phyloP scores from a whole-genome alignment of 2,329 filamentous ascomycete species.

The Trichoderma harzianum region DNA sequence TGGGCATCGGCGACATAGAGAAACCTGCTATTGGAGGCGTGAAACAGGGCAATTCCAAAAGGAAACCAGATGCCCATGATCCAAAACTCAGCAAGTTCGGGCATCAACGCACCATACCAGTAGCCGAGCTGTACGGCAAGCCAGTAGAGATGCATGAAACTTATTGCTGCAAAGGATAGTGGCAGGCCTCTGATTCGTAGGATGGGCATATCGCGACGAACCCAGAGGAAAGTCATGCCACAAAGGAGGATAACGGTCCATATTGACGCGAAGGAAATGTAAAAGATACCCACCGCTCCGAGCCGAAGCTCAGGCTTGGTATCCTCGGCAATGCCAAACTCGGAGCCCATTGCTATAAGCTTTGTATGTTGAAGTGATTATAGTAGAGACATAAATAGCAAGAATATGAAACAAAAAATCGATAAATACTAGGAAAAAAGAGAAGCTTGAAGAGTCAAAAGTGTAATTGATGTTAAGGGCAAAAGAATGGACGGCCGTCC shows the following conservation, averaged over 20 bases:
- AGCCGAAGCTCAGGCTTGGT: conserved; percentile 33
- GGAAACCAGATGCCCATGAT: conserved; percentile 65
- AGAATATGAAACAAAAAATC: background rate
- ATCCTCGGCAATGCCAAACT: conserved; percentile 32
- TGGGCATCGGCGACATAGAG: conserved; percentile 56
- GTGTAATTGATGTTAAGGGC: background rate
- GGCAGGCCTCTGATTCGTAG: conserved; percentile 40
- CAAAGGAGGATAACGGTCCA: conserved; percentile 40
- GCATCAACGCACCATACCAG: conserved; percentile 38
- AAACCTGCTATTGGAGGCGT: conserved; percentile 61
- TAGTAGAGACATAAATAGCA: background rate
- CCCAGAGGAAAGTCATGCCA: conserved; percentile 41
- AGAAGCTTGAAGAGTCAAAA: background rate
- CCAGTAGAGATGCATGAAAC: conserved; percentile 43
- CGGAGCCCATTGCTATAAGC: conserved; percentile 28
- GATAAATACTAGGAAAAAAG: background rate
- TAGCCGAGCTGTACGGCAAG: conserved; percentile 39
- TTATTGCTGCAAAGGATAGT: conserved; percentile 40
- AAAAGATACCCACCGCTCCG: conserved; percentile 42
- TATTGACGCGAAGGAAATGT: conserved; percentile 33
- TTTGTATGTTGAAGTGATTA: background rate
- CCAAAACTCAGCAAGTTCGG: conserved; percentile 59
- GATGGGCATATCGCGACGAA: conserved; percentile 39
- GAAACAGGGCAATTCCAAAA: conserved; percentile 63
- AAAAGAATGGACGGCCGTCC: conserved; percentile 10